Percentiles rank a stretch among this genome's conserved stretches.
These are phyloP conservation scores for Calonectria pseudoturangicola DNA, from an alignment of 2,329 filamentous ascomycete species.

Conservation along the genomic window DNA sequence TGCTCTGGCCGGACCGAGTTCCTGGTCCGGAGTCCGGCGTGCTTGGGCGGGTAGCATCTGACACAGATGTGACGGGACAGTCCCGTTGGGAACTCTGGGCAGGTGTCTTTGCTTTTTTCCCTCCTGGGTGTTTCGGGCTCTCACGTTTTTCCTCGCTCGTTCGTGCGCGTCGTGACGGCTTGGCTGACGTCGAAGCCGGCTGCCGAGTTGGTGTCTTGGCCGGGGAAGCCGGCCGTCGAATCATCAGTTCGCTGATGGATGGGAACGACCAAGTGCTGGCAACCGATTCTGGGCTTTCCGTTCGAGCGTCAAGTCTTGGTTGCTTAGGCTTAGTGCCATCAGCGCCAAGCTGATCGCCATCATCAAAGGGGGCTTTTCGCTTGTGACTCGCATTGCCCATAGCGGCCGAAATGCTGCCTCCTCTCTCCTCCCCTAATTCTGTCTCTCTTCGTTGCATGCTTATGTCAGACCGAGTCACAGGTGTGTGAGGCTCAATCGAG, in stretches of 20 bases:
- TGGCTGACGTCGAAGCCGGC: neutral
- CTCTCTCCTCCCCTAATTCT: neutral
- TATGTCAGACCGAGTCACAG: neutral
- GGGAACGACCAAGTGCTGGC: slow-evolving; percentile 19
- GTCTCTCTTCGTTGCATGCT: neutral
- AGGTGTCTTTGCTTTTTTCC: no score
- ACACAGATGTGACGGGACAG: no score
- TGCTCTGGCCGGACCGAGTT: neutral
- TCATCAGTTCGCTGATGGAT: neutral
- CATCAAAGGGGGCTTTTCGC: neutral
- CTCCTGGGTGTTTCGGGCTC: neutral
- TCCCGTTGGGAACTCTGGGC: neutral
- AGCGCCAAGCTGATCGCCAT: neutral
- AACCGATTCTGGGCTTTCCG: neutral
- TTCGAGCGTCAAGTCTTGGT: neutral
- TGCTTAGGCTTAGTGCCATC: neutral
- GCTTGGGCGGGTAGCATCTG: neutral
- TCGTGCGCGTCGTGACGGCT: no score
- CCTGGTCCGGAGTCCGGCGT: neutral
- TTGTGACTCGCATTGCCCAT: neutral
- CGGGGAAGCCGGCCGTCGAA: neutral
- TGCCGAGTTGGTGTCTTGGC: neutral
- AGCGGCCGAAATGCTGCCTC: neutral
- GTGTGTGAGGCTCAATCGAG: slow-evolving; percentile 3
- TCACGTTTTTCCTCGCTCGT: neutral